Percentiles rank a stretch among this genome's conserved stretches.
Evolutionary conservation across 768 basidiomycete genomes (phyloP).

Genomic region (Hygrophorus pudorinus): DNA sequence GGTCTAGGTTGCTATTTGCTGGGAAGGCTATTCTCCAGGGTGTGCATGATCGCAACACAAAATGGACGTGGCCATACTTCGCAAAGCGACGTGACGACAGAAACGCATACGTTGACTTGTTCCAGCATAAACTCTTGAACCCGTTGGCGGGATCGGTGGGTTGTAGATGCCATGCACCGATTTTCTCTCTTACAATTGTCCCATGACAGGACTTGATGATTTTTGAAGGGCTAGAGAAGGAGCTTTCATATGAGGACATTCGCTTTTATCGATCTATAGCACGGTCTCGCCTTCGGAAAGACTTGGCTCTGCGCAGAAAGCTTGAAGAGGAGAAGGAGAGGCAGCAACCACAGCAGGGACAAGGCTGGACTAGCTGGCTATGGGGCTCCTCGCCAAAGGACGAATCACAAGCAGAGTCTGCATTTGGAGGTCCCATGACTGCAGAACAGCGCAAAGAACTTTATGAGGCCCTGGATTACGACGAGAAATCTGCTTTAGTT

Average conservation of each 20-base stretch:
- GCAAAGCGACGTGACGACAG: constrained; percentile 82
- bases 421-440: constrained; percentile 65
- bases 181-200: background rate
- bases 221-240: constrained; percentile 64
- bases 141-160: constrained; percentile 46
- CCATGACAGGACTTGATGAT: constrained; percentile 35
- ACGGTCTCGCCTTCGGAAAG: constrained; percentile 78
- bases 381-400: constrained; percentile 53
- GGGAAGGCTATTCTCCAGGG: constrained; percentile 69
- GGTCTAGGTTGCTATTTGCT: constrained; percentile 71
- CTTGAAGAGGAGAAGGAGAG: constrained; percentile 56
- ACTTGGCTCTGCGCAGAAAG: constrained; percentile 57
- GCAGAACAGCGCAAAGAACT: constrained; percentile 86
- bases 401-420: constrained; percentile 36
- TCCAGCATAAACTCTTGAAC: constrained; percentile 61
- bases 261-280: constrained; percentile 96
- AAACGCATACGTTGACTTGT: constrained; percentile 74
- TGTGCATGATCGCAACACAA: constrained; percentile 70
- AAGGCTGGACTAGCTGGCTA: constrained; percentile 67
- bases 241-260: constrained; percentile 88
- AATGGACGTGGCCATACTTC: constrained; percentile 92
- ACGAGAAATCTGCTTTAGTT: constrained; percentile 71
- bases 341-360: constrained; percentile 36
- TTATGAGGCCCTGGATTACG: constrained; percentile 85
- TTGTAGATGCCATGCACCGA: constrained; percentile 4